Percentiles rank a stretch among this genome's conserved stretches.
phyloP scores from a whole-genome alignment of 495 filamentous ascomycete genomes.

The Xylaria curta region DNA sequence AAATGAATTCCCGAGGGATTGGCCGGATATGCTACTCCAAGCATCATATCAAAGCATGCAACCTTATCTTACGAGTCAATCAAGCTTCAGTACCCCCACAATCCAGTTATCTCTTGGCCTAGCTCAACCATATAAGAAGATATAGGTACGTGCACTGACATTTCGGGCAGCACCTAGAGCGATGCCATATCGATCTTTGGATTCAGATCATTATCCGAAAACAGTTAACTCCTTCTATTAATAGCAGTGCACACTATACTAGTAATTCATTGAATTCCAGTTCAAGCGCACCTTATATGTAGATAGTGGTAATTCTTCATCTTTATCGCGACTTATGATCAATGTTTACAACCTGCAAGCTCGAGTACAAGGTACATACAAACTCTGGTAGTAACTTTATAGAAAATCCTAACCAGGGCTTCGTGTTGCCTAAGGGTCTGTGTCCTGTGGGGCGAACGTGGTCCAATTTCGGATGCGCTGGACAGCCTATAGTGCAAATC shows the following conservation, averaged over 20 bases:
- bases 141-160: not conserved
- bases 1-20: not conserved
- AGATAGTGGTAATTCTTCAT: not conserved
- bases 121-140: not conserved
- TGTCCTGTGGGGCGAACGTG: not conserved
- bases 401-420: not conserved
- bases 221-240: not conserved
- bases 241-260: not conserved
- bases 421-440: not conserved
- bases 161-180: not conserved
- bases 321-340: not conserved
- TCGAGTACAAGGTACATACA: not conserved
- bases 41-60: not conserved
- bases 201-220: not conserved
- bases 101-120: not conserved
- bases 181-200: not conserved
- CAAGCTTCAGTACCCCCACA: not conserved
- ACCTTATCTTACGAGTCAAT: constrained; percentile 5
- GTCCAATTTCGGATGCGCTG: too few species aligned
- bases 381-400: not conserved
- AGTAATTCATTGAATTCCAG: not conserved
- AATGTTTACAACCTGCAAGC: not conserved
- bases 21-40: not conserved
- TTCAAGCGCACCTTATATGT: not conserved
- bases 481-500: not conserved